phyloP scores from a whole-genome alignment of 2,329 filamentous ascomycete genomes.

The Ophiosphaerella korrae region DNA sequence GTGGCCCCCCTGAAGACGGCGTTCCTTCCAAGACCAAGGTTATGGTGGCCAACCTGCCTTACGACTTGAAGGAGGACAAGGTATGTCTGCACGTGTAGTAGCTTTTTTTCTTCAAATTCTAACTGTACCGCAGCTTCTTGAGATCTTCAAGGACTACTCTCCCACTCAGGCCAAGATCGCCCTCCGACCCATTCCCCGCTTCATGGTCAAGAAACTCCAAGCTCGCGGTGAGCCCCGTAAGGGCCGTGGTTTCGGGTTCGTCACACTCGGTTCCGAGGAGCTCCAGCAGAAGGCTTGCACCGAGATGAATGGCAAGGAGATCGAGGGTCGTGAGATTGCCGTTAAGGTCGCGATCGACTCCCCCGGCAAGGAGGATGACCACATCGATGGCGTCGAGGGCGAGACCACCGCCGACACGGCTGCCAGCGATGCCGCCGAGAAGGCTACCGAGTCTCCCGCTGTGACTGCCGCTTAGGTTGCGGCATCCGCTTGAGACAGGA shows the following conservation, averaged over 20 bases:
- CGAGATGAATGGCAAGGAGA: conserved; percentile 99
- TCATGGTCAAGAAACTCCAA: conserved; percentile 99
- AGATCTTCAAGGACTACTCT: conserved; percentile 91
- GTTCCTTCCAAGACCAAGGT: conserved; percentile 99
- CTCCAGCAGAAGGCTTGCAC: conserved; percentile 93
- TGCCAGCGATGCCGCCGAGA: conserved; percentile 24
- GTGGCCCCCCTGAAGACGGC: conserved; percentile 94
- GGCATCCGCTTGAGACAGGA: conserved; percentile 23
- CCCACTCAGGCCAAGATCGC: conserved; percentile 97
- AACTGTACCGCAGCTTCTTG: conserved; percentile 74
- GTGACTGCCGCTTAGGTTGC: conserved; percentile 43
- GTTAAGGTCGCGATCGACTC: conserved; percentile 99
- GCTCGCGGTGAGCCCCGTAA: conserved; percentile 97
- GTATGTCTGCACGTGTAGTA: conserved; percentile 57
- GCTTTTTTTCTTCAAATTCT: conserved; percentile 6
- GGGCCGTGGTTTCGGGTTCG: conserved; percentile 98
- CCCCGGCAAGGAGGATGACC: conserved; percentile 96
- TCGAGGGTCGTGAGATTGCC: conserved; percentile 97
- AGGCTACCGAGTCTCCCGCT: conserved; percentile 30
- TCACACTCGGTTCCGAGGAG: conserved; percentile 93
- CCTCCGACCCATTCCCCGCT: conserved; percentile 95
- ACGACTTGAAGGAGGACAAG: conserved; percentile 97
- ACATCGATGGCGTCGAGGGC: conserved; percentile 54
- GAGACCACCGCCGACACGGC: conserved; percentile 36
- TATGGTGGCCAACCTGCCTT: conserved; percentile 99